Percentiles rank a stretch among this genome's conserved stretches.
phyloP scores from a whole-genome alignment of 169 alveolate genomes.

The Babesia ovata region DNA sequence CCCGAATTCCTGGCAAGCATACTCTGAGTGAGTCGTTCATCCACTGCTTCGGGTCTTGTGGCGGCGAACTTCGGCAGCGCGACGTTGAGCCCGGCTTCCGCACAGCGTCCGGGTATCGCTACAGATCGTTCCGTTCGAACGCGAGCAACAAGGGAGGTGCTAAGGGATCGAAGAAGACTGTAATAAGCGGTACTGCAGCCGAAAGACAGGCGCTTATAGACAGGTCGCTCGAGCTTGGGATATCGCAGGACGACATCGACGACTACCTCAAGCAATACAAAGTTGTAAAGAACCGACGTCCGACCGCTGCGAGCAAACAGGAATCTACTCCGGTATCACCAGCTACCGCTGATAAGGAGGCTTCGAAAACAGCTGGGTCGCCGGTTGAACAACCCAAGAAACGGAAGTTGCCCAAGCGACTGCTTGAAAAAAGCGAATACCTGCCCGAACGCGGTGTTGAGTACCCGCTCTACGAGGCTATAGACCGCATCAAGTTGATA shows the following conservation, averaged over 20 bases:
- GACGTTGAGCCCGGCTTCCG: neutral
- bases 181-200: constrained; percentile 24
- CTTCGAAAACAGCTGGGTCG: neutral
- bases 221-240: constrained; percentile 14
- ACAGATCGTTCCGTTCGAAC: constrained; percentile 4
- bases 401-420: constrained; percentile 25
- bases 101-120: neutral
- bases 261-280: constrained; percentile 23
- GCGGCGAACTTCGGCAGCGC: neutral
- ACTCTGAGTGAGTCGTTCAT: neutral
- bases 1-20: too few species aligned
- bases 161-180: neutral
- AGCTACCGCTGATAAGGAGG: too few species aligned
- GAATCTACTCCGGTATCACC: neutral
- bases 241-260: constrained; percentile 35
- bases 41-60: neutral
- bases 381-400: neutral
- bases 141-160: constrained; percentile 8
- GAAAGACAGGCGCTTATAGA: constrained; percentile 27
- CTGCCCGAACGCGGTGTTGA: constrained; percentile 60
- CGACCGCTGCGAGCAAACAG: neutral
- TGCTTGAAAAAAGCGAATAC: constrained; percentile 16
- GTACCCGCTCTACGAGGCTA: constrained; percentile 64
- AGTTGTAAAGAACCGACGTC: constrained; percentile 1
- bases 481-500: constrained; percentile 60